phyloP scores from a whole-genome alignment of 2,329 filamentous ascomycete species.

The Talaromyces sp. region DNA sequence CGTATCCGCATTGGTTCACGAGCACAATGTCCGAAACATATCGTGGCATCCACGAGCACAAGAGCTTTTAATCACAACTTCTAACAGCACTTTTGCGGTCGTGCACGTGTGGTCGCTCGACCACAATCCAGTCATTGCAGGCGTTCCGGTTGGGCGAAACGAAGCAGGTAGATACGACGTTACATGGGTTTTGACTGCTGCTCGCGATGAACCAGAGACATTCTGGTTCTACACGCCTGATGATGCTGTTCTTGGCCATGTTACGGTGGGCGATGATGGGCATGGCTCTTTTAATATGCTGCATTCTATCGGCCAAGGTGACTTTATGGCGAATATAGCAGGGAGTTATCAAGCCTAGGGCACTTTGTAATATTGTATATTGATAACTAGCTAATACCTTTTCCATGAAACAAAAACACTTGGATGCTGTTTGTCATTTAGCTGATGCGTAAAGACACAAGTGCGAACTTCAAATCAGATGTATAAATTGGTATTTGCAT shows the following conservation, averaged over 20 bases:
- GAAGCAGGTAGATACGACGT: slow-evolving; percentile 33
- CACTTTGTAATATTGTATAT: background rate
- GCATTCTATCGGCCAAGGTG: slow-evolving; percentile 22
- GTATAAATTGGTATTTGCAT: background rate
- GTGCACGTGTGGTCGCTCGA: slow-evolving; percentile 31
- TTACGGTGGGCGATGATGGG: slow-evolving; percentile 20
- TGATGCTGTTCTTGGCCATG: slow-evolving; percentile 28
- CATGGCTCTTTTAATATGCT: slow-evolving; percentile 22
- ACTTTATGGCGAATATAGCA: background rate
- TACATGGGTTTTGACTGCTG: slow-evolving; percentile 22
- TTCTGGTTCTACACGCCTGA: slow-evolving; percentile 34
- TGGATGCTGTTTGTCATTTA: background rate
- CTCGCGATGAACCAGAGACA: slow-evolving; percentile 16
- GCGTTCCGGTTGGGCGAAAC: slow-evolving; percentile 25
- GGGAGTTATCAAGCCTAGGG: background rate
- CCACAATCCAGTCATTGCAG: slow-evolving; percentile 24
- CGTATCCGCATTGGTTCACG: slow-evolving; percentile 36
- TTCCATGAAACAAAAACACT: background rate
- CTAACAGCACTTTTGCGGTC: slow-evolving; percentile 26
- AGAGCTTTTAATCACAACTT: slow-evolving; percentile 35
- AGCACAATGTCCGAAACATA: slow-evolving; percentile 35
- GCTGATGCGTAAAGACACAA: too few species aligned
- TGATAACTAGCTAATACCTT: background rate
- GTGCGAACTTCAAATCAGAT: background rate
- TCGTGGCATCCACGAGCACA: slow-evolving; percentile 34